Conservation (phyloP, 345 rosid genomes). For the Tarenaya hassleriana region DNA sequence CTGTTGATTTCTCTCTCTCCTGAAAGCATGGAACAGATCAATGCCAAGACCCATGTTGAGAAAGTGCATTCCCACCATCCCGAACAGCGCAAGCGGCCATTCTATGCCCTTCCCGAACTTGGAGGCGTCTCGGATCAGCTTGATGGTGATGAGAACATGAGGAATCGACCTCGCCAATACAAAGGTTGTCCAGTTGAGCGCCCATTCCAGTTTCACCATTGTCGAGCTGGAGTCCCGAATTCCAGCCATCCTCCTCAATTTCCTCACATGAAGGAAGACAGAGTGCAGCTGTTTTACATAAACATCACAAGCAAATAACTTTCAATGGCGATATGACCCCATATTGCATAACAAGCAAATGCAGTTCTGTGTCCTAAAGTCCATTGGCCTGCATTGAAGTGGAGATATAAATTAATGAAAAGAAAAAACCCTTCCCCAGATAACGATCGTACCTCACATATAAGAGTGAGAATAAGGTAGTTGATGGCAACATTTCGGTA, state of each 20-base stretch:
- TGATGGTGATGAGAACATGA: slow-evolving; percentile 63
- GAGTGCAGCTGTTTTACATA: slow-evolving; percentile 87
- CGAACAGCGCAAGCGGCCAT: slow-evolving; percentile 76
- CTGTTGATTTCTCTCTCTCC: slow-evolving; percentile 44
- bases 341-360: no score
- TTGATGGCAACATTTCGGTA: slow-evolving; percentile 77
- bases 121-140: slow-evolving; percentile 60
- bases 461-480: slow-evolving; percentile 78
- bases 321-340: no score
- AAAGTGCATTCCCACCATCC: slow-evolving; percentile 85
- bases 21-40: slow-evolving; percentile 66
- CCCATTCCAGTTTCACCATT: slow-evolving; percentile 67
- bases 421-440: background rate
- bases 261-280: slow-evolving; percentile 75
- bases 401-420: no score
- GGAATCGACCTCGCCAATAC: slow-evolving; percentile 46
- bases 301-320: no score
- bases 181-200: slow-evolving; percentile 64
- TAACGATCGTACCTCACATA: slow-evolving; percentile 60
- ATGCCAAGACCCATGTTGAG: slow-evolving; percentile 66
- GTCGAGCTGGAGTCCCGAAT: slow-evolving; percentile 53
- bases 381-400: no score
- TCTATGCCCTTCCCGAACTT: slow-evolving; percentile 66
- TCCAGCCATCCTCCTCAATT: slow-evolving; percentile 83
- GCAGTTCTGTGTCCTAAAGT: no score